Evolutionary conservation across 176 grass and related monocot genomes (phyloP), one percentile per base, ranked within the genome.

Genomic region (Aegilops tauschii): DNA sequence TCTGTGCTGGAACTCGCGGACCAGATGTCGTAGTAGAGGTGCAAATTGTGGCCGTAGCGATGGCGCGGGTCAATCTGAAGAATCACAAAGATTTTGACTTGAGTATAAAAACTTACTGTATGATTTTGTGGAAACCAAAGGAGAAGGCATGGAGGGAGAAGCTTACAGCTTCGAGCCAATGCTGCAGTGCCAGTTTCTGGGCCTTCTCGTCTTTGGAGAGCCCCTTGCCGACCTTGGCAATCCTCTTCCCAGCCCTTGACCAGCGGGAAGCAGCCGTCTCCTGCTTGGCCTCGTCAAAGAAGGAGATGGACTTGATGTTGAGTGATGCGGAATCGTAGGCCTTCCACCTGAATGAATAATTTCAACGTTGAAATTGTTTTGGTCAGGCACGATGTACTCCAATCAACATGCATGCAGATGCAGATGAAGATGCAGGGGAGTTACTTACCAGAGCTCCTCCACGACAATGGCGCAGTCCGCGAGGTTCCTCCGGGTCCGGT

Each of bases 141-240:
- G 20, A 32, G 0, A 69, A 20, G 40, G 31, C 27, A 54, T 64
- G 12, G 37, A 67, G 28, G 35, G 77, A 39, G 6, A 65, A 71
- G 25, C 86, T 93, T 85, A 98, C 96, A 42, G 94, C 97, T 84
- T 99, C 94, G 61, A 99, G 89, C 97, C 97, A 99, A 64, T 99
- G 97, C 82, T 90, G 94, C 13, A 99, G 85, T 27, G 97, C 97
- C 6, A 99, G 85, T 79, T 94, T 92, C 82, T 97, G 97, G 45
- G 97, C 92, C 80, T 99, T 94, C 12, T 94, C 94, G 86, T 99
- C 92, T 76, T 99, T 99, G 74, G 83, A 97, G 20, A 97, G 93
- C 1, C 97, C 97, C 77, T 99, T 99, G 28, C 97, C 97, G 50
- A 99, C 92, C 94, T 93, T 99, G 61, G 97, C 97, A 20, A 86